Percentiles rank a stretch among this genome's conserved stretches.
phyloP scores from a whole-genome alignment of 495 filamentous ascomycete species.

The Lophium mytilinum region DNA sequence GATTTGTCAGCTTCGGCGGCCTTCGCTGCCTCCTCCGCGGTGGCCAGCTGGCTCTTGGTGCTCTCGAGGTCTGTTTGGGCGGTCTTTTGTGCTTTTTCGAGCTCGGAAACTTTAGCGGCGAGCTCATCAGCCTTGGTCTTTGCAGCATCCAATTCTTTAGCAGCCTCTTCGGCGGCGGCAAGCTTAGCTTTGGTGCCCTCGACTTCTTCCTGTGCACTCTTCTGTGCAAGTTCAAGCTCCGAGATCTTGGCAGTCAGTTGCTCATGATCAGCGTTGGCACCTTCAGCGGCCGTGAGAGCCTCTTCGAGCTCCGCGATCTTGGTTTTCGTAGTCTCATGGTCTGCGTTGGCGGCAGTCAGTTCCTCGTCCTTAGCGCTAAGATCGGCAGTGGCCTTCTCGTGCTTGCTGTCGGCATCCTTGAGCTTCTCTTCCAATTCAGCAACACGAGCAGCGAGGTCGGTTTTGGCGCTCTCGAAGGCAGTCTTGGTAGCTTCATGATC shows the following conservation, averaged over 20 bases:
- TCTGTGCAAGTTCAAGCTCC: neutral
- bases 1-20: neutral
- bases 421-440: neutral
- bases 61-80: neutral
- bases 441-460: neutral
- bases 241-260: neutral
- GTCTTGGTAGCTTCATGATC: neutral
- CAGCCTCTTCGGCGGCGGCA: neutral
- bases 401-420: neutral
- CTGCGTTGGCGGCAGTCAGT: neutral
- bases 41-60: neutral
- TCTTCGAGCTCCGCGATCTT: neutral
- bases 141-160: neutral
- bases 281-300: neutral
- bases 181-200: neutral
- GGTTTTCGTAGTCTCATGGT: neutral
- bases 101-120: neutral
- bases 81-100: neutral
- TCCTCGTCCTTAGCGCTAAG: neutral
- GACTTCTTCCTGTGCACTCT: neutral
- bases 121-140: too few species aligned
- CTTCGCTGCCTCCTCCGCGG: neutral
- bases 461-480: neutral
- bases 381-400: neutral
- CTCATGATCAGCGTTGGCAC: neutral